These are phyloP conservation scores for Ustilago shanxiensis DNA, from an alignment of 1,284 basidiomycete species.

Conservation along the genomic window DNA sequence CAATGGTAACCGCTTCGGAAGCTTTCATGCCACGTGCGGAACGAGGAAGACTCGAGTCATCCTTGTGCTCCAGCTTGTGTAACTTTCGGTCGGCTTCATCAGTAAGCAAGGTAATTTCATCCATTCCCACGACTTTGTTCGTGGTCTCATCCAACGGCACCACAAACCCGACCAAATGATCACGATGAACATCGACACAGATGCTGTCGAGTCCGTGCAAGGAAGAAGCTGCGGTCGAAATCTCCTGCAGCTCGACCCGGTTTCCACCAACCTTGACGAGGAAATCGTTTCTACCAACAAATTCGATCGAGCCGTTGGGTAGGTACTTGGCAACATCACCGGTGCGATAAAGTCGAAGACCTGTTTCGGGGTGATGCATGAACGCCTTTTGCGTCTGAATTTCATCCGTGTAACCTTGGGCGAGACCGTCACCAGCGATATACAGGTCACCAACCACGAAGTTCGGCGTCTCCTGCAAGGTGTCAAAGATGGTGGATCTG, in stretches of 20 bases:
- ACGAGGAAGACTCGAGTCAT: background rate
- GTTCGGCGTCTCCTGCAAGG: conserved; percentile 29
- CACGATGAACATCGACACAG: background rate
- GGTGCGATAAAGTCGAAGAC: conserved; percentile 38
- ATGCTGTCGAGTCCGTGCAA: background rate
- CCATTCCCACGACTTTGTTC: background rate
- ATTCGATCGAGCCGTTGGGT: conserved; percentile 60
- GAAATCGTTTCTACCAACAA: conserved; percentile 62
- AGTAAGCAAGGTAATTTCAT: background rate
- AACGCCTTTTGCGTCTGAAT: conserved; percentile 20
- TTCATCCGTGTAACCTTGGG: conserved; percentile 26
- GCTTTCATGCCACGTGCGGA: background rate
- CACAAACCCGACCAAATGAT: background rate
- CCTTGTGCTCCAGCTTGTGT: background rate
- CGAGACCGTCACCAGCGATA: conserved; percentile 27
- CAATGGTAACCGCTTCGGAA: background rate
- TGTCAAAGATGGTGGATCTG: conserved; percentile 15
- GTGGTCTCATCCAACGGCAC: background rate
- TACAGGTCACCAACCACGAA: conserved; percentile 56
- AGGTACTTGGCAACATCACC: conserved; percentile 50
- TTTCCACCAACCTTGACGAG: conserved; percentile 64
- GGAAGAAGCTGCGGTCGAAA: conserved; percentile 21
- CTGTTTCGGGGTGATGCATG: background rate
- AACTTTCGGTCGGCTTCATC: background rate
- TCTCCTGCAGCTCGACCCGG: conserved; percentile 62